Base-by-base conservation (phyloP, 306 rosid species). In the Glycine tomentella region DNA sequence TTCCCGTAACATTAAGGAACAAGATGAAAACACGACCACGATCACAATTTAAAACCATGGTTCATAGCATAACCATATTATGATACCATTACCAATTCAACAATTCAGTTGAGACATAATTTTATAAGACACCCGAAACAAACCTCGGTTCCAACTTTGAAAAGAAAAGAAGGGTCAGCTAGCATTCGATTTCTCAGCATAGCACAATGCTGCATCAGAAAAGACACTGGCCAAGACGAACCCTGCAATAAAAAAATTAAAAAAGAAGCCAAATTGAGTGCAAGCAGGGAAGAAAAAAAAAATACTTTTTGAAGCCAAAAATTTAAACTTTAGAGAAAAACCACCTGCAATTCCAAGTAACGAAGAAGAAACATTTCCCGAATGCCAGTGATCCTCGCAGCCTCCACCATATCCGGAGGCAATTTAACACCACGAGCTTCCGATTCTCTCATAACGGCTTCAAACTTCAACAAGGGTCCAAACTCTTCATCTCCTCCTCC, bases 131-230 rank as follows among this genome's bases (percentile, higher is more conserved):
- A 31, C n/a, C 9, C 52, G 61, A 76, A 81, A 83, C 90, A 82
- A 87, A 94, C 98, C 98, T 92, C 96, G 12, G 89, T 92, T 67
- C 97, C 97, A 72, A 94, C 93, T 94, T 92, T 94, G 69, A 94
- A 94, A 48, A 94, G 92, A 84, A 94, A 94, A 49, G 97, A 92
- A 84, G 97, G 98, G 85, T 94, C 94, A 8, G 96, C 97, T 38
- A 94, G 82, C 98, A 94, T 94, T 84, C 97, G 86, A 45, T 92
- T 89, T 38, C 98, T 91, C 77, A 94, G 78, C 92, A 94, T 91
- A 51, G 94, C 72, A 74, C 97, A 92, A 72, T 87, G 79, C 75
- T 87, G 89, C 88, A 88, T 94, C 79, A 94, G 82, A 80, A 92
- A 91, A 9, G 92, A 84, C 50, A 92, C 45, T 8, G 87, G 92